phyloP scores from a whole-genome alignment of 306 rosid species.

The Cyamopsis tetragonoloba region DNA sequence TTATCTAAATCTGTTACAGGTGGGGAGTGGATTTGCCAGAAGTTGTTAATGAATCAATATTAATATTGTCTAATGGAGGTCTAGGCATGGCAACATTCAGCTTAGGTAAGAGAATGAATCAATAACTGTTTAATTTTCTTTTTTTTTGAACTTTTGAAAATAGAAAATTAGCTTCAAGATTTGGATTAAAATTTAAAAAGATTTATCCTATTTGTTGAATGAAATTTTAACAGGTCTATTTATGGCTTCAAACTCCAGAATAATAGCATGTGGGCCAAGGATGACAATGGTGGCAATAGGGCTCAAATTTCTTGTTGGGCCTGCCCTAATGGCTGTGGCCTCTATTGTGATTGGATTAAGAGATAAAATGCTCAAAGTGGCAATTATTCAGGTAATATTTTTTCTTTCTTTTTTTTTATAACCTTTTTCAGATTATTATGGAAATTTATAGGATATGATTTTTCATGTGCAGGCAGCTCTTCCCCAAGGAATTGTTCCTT shows the following conservation, averaged over 20 bases:
- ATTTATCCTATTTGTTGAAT: slow-evolving; percentile 21
- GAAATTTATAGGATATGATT: background rate
- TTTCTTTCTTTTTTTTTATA: background rate
- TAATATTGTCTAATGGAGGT: slow-evolving; percentile 72
- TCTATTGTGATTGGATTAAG: slow-evolving; percentile 63
- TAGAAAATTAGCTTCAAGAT: background rate
- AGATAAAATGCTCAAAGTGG: slow-evolving; percentile 52
- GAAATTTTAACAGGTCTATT: slow-evolving; percentile 46
- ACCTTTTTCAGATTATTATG: background rate
- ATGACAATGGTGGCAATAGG: slow-evolving; percentile 64
- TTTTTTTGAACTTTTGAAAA: background rate
- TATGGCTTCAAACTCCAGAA: slow-evolving; percentile 74
- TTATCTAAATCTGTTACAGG: slow-evolving; percentile 40
- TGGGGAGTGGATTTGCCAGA: slow-evolving; percentile 79
- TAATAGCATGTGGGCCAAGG: slow-evolving; percentile 68
- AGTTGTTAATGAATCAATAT: slow-evolving; percentile 55
- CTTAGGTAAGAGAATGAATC: slow-evolving; percentile 60
- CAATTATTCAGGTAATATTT: slow-evolving; percentile 68
- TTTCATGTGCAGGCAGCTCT: slow-evolving; percentile 71
- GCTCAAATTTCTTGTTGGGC: slow-evolving; percentile 74
- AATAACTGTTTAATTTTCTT: background rate
- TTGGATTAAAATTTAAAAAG: slow-evolving; percentile 21
- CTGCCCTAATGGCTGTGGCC: slow-evolving; percentile 75
- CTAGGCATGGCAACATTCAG: slow-evolving; percentile 98
- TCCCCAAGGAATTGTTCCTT: slow-evolving; percentile 97